Evolutionary conservation across 768 basidiomycete species (phyloP), one percentile per base, ranked within the genome.

Genomic region (Ramaria sp.): DNA sequence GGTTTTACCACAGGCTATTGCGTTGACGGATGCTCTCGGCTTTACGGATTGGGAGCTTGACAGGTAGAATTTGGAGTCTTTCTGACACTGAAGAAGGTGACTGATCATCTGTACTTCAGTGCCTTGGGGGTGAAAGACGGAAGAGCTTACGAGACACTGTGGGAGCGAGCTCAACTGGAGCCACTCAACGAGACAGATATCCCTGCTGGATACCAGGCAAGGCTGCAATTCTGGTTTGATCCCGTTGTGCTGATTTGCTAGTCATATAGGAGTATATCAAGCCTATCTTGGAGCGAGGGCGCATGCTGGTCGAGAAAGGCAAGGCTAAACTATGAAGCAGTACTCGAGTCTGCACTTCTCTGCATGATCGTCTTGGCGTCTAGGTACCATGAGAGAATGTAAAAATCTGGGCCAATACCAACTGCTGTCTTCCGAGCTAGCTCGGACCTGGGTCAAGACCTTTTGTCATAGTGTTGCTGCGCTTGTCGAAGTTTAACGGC

Each of bases 11-110:
- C 74, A 89, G 56, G 76, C 75, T 5, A 78, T 88, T 51, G 82
- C 79, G 0, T 67, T 88, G 51, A 80, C 74, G 5, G 86, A 89
- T 62, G 79, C 83, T 3, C 87, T 89, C 62, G 82, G 79, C 0
- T 85, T 85, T 60, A 73, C 78, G 0, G 85, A 88, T 60, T 88
- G 83, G 81, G 78, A 85, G 50, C 67, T 88, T 16, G 77, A 86
- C 59, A 83, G 82, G 79, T 79, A 34, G 9, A 9, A 13, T 9
- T 34, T 8, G 32, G 48, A 15, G 70, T 61, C 7, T 25, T 56
- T 43, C 24, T 27, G 7, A 1, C 8, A 48, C 9, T 5, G 3
- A n/a, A 30, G 38, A 27, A 25, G 3, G 27, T 0, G 18, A 24
- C 52, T 16, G 52, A 44, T 5, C 12, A 3, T 16, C 0, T 27